Evolutionary conservation across 306 rosid genomes (phyloP).

Genomic region (Hippophae gyantsensis): DNA sequence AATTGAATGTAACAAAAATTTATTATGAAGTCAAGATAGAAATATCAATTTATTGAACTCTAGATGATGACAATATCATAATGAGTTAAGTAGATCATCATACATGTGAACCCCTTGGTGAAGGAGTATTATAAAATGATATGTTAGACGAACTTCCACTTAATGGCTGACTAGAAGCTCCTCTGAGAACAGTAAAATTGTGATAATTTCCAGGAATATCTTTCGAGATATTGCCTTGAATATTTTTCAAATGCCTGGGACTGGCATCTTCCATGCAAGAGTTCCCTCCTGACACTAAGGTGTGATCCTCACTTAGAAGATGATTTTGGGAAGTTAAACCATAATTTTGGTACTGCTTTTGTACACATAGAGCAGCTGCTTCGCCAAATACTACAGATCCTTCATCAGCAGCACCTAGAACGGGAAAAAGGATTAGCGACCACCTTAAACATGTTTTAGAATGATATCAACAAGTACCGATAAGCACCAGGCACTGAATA

Average conservation of each 20-base stretch:
- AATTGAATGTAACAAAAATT: no score
- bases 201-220: slow-evolving; percentile 71
- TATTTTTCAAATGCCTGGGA: slow-evolving; percentile 57
- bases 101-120: slow-evolving; percentile 84
- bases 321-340: slow-evolving; percentile 40
- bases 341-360: slow-evolving; percentile 62
- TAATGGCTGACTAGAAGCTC: slow-evolving; percentile 48
- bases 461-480: not conserved
- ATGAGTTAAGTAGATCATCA: not conserved
- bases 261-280: slow-evolving; percentile 47
- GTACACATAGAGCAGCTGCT: slow-evolving; percentile 73
- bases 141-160: slow-evolving; percentile 47
- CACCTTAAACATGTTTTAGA: slow-evolving; percentile 3
- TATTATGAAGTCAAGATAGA: no score
- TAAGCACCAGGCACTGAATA: not conserved
- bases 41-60: no score
- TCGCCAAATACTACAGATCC: slow-evolving; percentile 84
- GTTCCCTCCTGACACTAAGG: slow-evolving; percentile 42
- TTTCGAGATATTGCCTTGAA: slow-evolving; percentile 57
- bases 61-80: not conserved
- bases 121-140: slow-evolving; percentile 83
- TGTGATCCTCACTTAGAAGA: slow-evolving; percentile 48
- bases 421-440: slow-evolving; percentile 14
- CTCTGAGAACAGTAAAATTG: slow-evolving; percentile 45
- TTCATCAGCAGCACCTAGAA: slow-evolving; percentile 87